phyloP scores from a whole-genome alignment of 2,329 filamentous ascomycete species.

The Ophiostoma australiae region DNA sequence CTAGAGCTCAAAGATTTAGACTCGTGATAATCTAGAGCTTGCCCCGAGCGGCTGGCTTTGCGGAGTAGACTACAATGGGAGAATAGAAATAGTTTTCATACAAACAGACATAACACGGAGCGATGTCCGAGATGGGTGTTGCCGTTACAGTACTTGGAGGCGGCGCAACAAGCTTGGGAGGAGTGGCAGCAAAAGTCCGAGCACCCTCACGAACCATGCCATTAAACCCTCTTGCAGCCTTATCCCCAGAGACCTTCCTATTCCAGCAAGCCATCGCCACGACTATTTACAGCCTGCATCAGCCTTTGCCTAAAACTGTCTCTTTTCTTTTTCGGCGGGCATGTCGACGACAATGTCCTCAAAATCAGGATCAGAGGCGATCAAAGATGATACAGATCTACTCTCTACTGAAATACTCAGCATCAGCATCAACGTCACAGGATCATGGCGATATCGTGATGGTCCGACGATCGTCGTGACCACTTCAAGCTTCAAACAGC shows the following conservation, averaged over 20 bases:
- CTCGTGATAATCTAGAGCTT: not conserved
- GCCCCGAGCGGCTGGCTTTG: not conserved
- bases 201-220: not conserved
- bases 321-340: not conserved
- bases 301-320: not conserved
- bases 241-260: not conserved
- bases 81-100: not conserved
- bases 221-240: not conserved
- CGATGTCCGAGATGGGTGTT: not conserved
- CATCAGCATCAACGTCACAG: not conserved
- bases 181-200: not conserved
- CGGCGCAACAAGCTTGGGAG: not conserved
- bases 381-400: too few species aligned
- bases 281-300: not conserved
- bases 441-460: too few species aligned
- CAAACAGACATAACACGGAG: not conserved
- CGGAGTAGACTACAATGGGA: not conserved
- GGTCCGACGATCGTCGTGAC: not conserved
- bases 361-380: too few species aligned
- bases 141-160: not conserved
- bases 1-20: not conserved
- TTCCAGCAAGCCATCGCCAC: not conserved
- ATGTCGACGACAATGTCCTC: not conserved
- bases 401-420: not conserved
- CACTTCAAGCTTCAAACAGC: too few species aligned